These are phyloP conservation scores for Pseudopithomyces chartarum DNA, from an alignment of 2,329 filamentous ascomycete species.

Conservation along the genomic window DNA sequence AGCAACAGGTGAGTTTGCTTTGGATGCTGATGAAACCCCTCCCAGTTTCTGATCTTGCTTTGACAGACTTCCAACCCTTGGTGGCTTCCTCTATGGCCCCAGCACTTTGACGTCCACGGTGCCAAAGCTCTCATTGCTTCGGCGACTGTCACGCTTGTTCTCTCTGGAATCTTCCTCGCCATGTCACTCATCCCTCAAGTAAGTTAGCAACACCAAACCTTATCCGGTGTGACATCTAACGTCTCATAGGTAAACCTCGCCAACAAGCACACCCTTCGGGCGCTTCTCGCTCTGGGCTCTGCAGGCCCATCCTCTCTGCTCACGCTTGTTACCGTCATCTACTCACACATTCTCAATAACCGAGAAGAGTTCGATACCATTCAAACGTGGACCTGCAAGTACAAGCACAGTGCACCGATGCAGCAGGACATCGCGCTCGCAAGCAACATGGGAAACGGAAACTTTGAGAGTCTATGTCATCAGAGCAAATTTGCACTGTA, in stretches of 20 bases:
- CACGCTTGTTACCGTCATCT: constrained; percentile 48
- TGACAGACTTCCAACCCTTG: constrained; percentile 48
- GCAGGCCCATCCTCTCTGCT: constrained; percentile 45
- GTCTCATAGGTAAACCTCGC: constrained; percentile 37
- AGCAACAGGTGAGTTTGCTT: constrained; percentile 30
- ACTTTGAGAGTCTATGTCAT: constrained; percentile 47
- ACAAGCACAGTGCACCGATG: constrained; percentile 32
- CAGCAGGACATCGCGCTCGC: constrained; percentile 28
- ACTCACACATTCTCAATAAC: constrained; percentile 45
- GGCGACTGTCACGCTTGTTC: constrained; percentile 41
- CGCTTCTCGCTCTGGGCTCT: constrained; percentile 42
- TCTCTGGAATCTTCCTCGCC: constrained; percentile 45
- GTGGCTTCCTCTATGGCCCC: constrained; percentile 55
- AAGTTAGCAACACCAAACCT: constrained; percentile 7
- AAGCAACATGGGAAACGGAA: constrained; percentile 38
- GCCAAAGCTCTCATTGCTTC: constrained; percentile 50
- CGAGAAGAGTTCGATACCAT: constrained; percentile 42
- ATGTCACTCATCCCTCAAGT: constrained; percentile 43
- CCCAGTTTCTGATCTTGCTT: background rate
- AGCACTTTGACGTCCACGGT: constrained; percentile 53
- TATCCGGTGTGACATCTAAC: constrained; percentile 6
- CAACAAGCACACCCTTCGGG: constrained; percentile 44
- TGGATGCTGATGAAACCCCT: background rate
- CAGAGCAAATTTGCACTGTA: constrained; percentile 53
- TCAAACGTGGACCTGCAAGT: constrained; percentile 48